These are phyloP conservation scores for Solanum tarijense DNA, from an alignment of 257 asterid genomes.

Conservation along the genomic window DNA sequence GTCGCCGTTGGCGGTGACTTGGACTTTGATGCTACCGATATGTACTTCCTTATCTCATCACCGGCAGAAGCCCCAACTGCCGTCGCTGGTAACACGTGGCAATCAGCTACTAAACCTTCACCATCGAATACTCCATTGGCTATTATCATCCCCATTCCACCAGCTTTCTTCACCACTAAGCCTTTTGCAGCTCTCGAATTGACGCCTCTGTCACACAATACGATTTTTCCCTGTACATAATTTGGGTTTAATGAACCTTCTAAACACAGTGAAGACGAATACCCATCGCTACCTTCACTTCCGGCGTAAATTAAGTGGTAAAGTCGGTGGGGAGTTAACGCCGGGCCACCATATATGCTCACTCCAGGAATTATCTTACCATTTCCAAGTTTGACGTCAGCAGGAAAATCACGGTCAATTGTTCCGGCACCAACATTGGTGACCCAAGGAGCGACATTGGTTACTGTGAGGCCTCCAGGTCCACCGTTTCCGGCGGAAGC, in stretches of 20 bases:
- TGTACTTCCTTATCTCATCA: conserved; percentile 58
- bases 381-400: conserved; percentile 65
- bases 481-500: conserved; percentile 94
- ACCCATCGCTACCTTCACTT: conserved; percentile 65
- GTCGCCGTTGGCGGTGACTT: conserved; percentile 41
- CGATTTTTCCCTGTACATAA: conserved; percentile 52
- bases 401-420: conserved; percentile 82
- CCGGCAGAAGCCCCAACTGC: conserved; percentile 62
- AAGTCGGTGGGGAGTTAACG: conserved; percentile 39
- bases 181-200: conserved; percentile 79
- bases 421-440: conserved; percentile 88
- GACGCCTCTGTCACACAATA: conserved; percentile 69
- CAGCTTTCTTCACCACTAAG: conserved; percentile 79
- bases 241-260: conserved; percentile 64
- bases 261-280: conserved; percentile 64
- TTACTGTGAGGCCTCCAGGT: conserved; percentile 71
- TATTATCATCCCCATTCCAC: conserved; percentile 74
- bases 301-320: conserved; percentile 77
- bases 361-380: conserved; percentile 49
- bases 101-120: conserved; percentile 76
- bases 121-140: conserved; percentile 85
- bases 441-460: conserved; percentile 89
- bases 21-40: conserved; percentile 23
- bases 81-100: conserved; percentile 80
- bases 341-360: conserved; percentile 72